Base-by-base conservation (phyloP, 1,139 yeast genomes). In the Casaregolazyma lundiana region DNA sequence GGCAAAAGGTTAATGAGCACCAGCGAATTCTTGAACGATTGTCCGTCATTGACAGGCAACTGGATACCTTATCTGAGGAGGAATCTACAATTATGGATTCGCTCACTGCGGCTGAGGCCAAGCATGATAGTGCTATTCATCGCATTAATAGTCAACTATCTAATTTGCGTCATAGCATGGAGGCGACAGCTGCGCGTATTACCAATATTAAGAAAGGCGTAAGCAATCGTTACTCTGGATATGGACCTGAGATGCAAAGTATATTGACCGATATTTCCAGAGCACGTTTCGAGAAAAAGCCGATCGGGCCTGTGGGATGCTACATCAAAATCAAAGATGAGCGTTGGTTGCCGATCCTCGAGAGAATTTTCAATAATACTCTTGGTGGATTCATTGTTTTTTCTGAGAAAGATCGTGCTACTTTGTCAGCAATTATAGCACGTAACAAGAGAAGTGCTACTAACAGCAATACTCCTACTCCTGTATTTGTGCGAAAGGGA, bases 251-350 rank as follows among this genome's bases (percentile, higher is more conserved):
- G 5, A 24, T 42, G 35, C 24, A n/a, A n/a, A 35, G 19, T 6
- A 16, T 42, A 3, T 26, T 35, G 8, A 34, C 36, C 5, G 35
- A n/a, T 15, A 42, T 42, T 18, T 48, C 57, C 37, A 50, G 61
- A 19, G 35, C 53, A 40, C 29, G 60, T 45, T 68, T 85, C 73
- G 71, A 69, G 17, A 54, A 61, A 2, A 59, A 56, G 18, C 95
- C 95, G 0, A 63, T 85, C n/a, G 98, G 98, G 0, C 99, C 99
- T 0, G 50, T 90, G 1, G 97, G 97, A 0, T 57, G 72, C 6
- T 69, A 69, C 50, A 71, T 89, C 2, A 71, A 76, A 7, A 69
- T 92, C 13, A 84, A 79, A 16, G 77, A 67, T 53, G 67, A 71
- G n/a, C 64, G 72, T 36, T 90, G 90, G 90, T 68, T 75, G 6